phyloP scores from a whole-genome alignment of 2,329 filamentous ascomycete species.

The Clonostachys byssicola region DNA sequence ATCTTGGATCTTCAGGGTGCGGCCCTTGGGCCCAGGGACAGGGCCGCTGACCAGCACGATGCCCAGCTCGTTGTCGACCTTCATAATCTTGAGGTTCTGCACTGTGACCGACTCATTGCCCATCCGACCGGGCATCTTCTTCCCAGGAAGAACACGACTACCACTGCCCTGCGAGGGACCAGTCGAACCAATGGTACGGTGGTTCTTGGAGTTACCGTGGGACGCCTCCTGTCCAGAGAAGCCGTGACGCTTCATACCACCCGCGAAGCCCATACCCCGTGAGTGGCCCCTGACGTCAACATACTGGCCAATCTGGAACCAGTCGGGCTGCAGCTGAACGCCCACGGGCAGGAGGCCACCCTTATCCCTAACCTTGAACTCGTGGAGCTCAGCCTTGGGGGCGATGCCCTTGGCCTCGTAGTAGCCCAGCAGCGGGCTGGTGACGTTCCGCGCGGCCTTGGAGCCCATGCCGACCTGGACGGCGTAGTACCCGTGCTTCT shows the following conservation, averaged over 20 bases:
- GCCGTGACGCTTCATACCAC: slow-evolving; percentile 96
- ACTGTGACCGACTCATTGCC: slow-evolving; percentile 83
- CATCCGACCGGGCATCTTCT: slow-evolving; percentile 98
- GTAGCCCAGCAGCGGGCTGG: slow-evolving; percentile 81
- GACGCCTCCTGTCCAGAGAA: slow-evolving; percentile 85
- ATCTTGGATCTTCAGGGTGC: slow-evolving; percentile 81
- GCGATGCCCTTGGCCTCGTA: slow-evolving; percentile 78
- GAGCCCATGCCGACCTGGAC: slow-evolving; percentile 83
- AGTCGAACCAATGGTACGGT: slow-evolving; percentile 85
- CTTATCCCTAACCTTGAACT: slow-evolving; percentile 79
- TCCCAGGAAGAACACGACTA: slow-evolving; percentile 88
- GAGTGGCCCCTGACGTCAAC: slow-evolving; percentile 79
- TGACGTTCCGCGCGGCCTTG: slow-evolving; percentile 70
- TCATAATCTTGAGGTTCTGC: slow-evolving; percentile 86
- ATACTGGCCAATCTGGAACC: slow-evolving; percentile 88
- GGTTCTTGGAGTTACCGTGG: slow-evolving; percentile 93
- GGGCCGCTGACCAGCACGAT: slow-evolving; percentile 84
- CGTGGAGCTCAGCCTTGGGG: slow-evolving; percentile 77
- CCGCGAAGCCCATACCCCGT: slow-evolving; percentile 88
- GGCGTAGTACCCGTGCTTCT: slow-evolving; percentile 85
- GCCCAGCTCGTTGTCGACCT: slow-evolving; percentile 82
- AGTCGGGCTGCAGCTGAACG: slow-evolving; percentile 72
- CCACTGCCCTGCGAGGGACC: slow-evolving; percentile 90
- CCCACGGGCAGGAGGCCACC: slow-evolving; percentile 74
- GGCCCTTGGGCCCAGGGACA: slow-evolving; percentile 84